Conservation (phyloP, 805 yeast species). For the Lachancea lanzarotensis region DNA sequence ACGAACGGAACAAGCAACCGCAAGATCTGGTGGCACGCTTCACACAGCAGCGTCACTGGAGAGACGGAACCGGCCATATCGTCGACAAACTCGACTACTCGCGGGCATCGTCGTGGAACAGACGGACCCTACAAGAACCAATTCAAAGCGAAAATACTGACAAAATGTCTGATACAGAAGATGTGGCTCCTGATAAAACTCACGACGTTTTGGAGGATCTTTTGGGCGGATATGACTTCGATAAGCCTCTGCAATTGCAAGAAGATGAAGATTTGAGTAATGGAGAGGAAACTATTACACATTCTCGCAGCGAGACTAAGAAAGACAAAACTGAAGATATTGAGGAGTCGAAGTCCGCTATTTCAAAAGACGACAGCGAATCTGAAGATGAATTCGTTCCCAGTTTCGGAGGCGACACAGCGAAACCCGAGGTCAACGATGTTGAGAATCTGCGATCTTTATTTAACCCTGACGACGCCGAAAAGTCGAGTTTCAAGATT, state of each 20-base stretch:
- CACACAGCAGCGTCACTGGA: constrained; percentile 59
- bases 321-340: constrained; percentile 12
- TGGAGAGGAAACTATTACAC: no score
- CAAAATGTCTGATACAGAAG: constrained; percentile 26
- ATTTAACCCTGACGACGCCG: constrained; percentile 40
- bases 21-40: constrained; percentile 61
- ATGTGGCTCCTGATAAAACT: constrained; percentile 39
- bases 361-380: constrained; percentile 12
- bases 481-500: constrained; percentile 37
- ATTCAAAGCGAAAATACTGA: constrained; percentile 3
- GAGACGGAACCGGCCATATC: constrained; percentile 70
- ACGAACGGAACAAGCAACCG: constrained; percentile 56
- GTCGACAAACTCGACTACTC: constrained; percentile 50
- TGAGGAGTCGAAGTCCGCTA: background rate
- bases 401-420: constrained; percentile 37
- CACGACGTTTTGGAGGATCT: constrained; percentile 43
- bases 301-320: background rate
- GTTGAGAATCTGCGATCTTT: constrained; percentile 60
- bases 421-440: constrained; percentile 24
- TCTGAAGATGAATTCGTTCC: constrained; percentile 39
- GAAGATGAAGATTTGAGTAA: constrained; percentile 34
- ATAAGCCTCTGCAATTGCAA: constrained; percentile 41
- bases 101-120: constrained; percentile 11
- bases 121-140: constrained; percentile 1
- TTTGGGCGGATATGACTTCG: constrained; percentile 45